A percentile compares a stretch with the other conserved stretches of the same genome.
phyloP scores from a whole-genome alignment of 129 eudicot genomes.

The Oenanthe sinensis region DNA sequence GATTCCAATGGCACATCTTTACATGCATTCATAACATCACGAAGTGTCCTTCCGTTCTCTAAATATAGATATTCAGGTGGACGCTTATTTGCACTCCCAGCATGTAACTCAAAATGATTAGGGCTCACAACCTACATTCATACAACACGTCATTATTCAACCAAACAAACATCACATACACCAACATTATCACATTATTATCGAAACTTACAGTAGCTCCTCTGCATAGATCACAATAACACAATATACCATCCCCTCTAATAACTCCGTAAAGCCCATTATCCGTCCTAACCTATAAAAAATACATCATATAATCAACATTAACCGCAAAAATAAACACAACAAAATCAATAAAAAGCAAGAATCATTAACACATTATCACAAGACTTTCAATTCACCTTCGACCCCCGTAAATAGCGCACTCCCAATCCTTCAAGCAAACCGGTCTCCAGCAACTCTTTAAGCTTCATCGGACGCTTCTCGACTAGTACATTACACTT shows the following conservation, averaged over 20 bases:
- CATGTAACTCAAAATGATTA: conserved; percentile 80
- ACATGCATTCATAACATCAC: conserved; percentile 69
- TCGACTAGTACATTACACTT: neutral
- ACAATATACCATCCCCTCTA: neutral
- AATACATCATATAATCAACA: neutral
- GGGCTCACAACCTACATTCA: conserved; percentile 57
- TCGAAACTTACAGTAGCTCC: conserved; percentile 2
- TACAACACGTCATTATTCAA: neutral
- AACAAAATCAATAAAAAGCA: neutral
- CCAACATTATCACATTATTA: neutral
- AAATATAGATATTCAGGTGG: conserved; percentile 77
- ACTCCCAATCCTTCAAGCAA: conserved; percentile 7
- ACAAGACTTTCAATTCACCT: neutral
- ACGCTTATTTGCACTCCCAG: conserved; percentile 78
- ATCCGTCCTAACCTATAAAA: neutral
- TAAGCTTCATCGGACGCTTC: conserved; percentile 10
- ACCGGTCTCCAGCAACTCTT: conserved; percentile 9
- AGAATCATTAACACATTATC: neutral
- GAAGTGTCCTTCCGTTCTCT: conserved; percentile 68
- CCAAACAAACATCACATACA: neutral
- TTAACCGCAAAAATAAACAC: neutral
- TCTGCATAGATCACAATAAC: neutral
- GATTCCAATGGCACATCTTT: conserved; percentile 37
- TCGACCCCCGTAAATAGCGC: neutral
- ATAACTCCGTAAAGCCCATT: conserved; percentile 9